Evolutionary conservation across 306 rosid genomes (phyloP), one percentile per base, ranked within the genome.

Genomic region (Malus asiatica): DNA sequence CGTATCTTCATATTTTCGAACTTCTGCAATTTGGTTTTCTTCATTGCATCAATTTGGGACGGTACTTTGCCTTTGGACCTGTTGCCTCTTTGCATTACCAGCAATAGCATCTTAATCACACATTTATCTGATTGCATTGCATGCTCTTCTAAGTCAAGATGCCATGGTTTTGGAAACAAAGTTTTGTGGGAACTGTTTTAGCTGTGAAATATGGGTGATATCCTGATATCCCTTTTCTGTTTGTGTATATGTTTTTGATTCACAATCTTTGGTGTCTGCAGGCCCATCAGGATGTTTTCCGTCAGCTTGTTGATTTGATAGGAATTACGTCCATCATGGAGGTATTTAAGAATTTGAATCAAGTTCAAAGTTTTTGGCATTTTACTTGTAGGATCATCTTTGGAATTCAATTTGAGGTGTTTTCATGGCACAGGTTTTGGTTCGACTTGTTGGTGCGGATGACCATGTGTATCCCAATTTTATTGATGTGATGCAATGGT

Each of bases 311-410:
- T 77, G 99, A 96, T 89, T 91, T 96, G 88, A 93, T 96, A 64
- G 99, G 99, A 82, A 90, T 89, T 73, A 96, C 99, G 76, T 96
- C 99, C 72, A 96, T 96, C 84, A 96, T 93, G 99, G 98, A 96
- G 99, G 99, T 96, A 78, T 81, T 38, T 44, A 45, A 44, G 44
- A 60, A 6, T 77, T 22, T 4, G 32, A 74, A 18, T 65, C 5
- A 4, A 61, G 77, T 71, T 73, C 32, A 16, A 12, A 20, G 25
- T 44, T 30, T 55, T 14, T 79, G 30, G 68, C 74, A 60, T 5
- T 70, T 40, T 2, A 20, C 12, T 8, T 59, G n/a, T 15, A 63
- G 53, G 15, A 19, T 48, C 72, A 63, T 44, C 15, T 73, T 63
- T 88, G 77, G 61, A 71, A 60, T 48, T 76, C 74, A 45, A 74